A percentile compares a stretch with the other conserved stretches of the same genome.
Evolutionary conservation across 371 early-diverging fungal species (phyloP).

Genomic region (Haplosporangium sp.): DNA sequence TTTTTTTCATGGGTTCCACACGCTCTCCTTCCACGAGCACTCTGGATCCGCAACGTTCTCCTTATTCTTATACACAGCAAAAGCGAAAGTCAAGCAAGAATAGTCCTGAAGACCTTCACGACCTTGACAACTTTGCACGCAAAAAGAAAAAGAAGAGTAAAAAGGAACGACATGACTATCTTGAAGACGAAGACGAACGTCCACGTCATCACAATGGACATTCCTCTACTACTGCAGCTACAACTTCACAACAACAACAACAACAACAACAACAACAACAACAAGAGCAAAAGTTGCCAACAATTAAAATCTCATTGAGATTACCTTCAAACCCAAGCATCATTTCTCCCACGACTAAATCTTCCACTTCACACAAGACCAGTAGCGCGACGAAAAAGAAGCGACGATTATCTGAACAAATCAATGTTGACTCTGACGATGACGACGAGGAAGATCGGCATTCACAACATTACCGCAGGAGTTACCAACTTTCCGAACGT

Average conservation of each 20-base stretch:
- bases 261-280: slow-evolving; percentile 19
- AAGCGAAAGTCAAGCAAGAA: slow-evolving; percentile 37
- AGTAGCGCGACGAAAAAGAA: slow-evolving; percentile 25
- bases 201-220: slow-evolving; percentile 11
- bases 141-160: slow-evolving; percentile 35
- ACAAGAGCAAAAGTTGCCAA: slow-evolving; percentile 32
- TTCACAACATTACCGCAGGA: slow-evolving; percentile 3
- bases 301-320: slow-evolving; percentile 50
- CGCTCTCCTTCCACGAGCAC: slow-evolving; percentile 37
- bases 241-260: slow-evolving; percentile 13
- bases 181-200: slow-evolving; percentile 9
- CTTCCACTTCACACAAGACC: slow-evolving; percentile 7
- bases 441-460: slow-evolving; percentile 12
- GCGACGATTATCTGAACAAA: slow-evolving; percentile 33
- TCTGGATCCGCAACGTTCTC: slow-evolving; percentile 38
- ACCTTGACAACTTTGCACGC: slow-evolving; percentile 7
- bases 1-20: slow-evolving; percentile 46
- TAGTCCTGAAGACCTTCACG: slow-evolving; percentile 15
- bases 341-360: slow-evolving; percentile 12
- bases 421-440: slow-evolving; percentile 25
- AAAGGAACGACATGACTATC: slow-evolving; percentile 25
- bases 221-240: background rate
- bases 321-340: slow-evolving; percentile 31
- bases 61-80: slow-evolving; percentile 26
- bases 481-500: background rate